Base-by-base conservation (phyloP, 108 stramenopile genomes). In the Nannochloropsis salina region DNA sequence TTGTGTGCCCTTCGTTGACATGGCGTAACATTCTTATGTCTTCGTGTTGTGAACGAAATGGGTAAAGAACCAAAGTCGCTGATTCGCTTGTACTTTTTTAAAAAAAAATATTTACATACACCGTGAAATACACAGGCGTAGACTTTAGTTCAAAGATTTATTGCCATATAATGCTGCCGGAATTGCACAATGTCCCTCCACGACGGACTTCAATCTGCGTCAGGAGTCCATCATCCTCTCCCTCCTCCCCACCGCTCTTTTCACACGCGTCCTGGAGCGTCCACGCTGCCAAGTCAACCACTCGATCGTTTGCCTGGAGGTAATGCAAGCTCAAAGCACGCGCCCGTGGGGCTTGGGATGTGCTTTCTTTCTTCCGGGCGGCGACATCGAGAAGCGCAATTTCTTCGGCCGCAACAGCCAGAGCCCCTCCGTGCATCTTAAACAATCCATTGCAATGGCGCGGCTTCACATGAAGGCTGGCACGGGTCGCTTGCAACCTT, bases 391-490 rank as follows among this genome's bases (percentile, higher is more conserved):
- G 61, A 15, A 74, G 20, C 15, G 61, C 61, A 2, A 74, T n/a
- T n/a, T 74, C 61, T 74, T 74, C 61, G 4, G 61, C 61, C 61
- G n/a, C 61, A 3, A 74, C 61, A n/a, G 61, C 61, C 61, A 74
- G n/a, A n/a, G 61, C 61, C 61, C 61, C 61, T n/a, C 61, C 61
- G 6, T 74, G 61, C 61, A 74, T 74, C n/a, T 74, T 74, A 74
- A 74, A 74, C 3, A 74, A n/a, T n/a, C 61, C 61, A 74, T 74
- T 74, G 61, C 61, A 74, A 74, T 74, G 61, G 20, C 61, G 61
- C 2, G 61, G 61, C n/a, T 74, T 15, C 20, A 74, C 61, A 8
- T 74, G 61, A 15, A 74, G 61, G n/a, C 61, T 74, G 4, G 61
- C 61, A 15, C 20, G 15, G 20, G 47, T 51, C 1, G 47, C 47